Base-by-base conservation (phyloP, 768 basidiomycete genomes). In the Boletus rubescentipes region DNA sequence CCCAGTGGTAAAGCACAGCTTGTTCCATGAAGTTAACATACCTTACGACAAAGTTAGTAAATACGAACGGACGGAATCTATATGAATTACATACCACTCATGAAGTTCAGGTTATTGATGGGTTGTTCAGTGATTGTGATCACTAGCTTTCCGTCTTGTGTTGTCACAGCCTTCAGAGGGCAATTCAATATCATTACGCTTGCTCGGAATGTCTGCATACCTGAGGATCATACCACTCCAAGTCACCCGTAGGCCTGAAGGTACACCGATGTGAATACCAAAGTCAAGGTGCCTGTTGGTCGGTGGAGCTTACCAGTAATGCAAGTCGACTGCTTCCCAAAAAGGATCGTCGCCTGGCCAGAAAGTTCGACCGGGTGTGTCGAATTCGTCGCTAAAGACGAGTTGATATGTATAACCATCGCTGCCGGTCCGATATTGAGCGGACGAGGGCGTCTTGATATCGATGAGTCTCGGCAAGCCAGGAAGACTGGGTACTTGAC, bases 1-100 rank as follows among this genome's bases (percentile, higher is more conserved):
- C 2, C 92, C 93, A 0, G 92, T 93, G 15, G 86, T 95, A 73
- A 94, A 97, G 73, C 95, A 98, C 50, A 97, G 72, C 72, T 97
- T 92, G 73, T 97, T 96, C 94, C 95, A 97, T 12, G 85, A 81
- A 60, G 88, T 85, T 10, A 94, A 49, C 86, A 87, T 87, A 35
- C 83, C 84, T 80, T 53, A 44, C 18, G 46, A 49, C 31, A 47
- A 61, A 48, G 20, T 62, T 30, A 57, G 45, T 29, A 41, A 49
- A 49, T 9, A n/a, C n/a, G n/a, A n/a, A n/a, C n/a, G 11, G 30
- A 46, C 43, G 15, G 45, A 49, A 52, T n/a, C 16, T 39, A 16
- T 8, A 35, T 12, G 5, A 37, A 37, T 35, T 2, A 69, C 84
- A 65, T 72, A 77, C 88, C 93, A 51, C 87, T 89, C 70, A 84